Conservation (phyloP, 163 green algal species). For the Scenedesmus sp. region DNA sequence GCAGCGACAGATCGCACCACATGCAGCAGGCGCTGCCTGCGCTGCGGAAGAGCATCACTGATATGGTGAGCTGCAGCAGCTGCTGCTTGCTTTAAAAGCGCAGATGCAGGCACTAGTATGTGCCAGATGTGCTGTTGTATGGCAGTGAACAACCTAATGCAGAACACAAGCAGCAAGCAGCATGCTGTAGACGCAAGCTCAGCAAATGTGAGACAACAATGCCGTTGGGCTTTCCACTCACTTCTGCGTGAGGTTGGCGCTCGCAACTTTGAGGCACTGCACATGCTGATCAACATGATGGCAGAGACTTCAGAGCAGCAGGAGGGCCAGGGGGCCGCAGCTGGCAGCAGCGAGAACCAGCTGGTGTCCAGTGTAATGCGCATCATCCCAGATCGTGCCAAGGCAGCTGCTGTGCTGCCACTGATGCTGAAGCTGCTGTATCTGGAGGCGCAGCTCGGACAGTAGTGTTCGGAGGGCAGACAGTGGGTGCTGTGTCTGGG, state of each 20-base stretch:
- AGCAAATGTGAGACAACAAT: neutral
- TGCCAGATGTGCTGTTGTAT: neutral
- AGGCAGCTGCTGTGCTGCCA: slow-evolving; percentile 33
- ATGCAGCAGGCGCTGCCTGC: neutral
- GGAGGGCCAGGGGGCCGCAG: slow-evolving; percentile 17
- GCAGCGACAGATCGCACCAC: slow-evolving; percentile 15
- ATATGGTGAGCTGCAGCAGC: slow-evolving; percentile 18
- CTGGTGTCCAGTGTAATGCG: neutral
- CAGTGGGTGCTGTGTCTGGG: neutral
- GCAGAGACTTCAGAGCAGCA: slow-evolving; percentile 12
- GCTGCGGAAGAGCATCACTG: slow-evolving; percentile 5
- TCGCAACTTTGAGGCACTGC: slow-evolving; percentile 23
- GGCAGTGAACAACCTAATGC: no score
- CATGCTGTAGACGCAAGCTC: neutral
- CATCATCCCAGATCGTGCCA: slow-evolving; percentile 15
- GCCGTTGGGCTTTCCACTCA: neutral
- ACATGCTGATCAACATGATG: slow-evolving; percentile 48
- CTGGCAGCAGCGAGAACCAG: neutral
- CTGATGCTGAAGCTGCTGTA: slow-evolving; percentile 46
- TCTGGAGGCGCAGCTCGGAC: slow-evolving; percentile 33
- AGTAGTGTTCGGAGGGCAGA: neutral
- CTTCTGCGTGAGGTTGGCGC: slow-evolving; percentile 22
- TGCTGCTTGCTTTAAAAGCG: neutral
- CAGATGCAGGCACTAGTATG: neutral
- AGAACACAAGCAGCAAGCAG: neutral